Conservation (phyloP, 192 early-diverging fungal species). For the Podila minutissima region DNA sequence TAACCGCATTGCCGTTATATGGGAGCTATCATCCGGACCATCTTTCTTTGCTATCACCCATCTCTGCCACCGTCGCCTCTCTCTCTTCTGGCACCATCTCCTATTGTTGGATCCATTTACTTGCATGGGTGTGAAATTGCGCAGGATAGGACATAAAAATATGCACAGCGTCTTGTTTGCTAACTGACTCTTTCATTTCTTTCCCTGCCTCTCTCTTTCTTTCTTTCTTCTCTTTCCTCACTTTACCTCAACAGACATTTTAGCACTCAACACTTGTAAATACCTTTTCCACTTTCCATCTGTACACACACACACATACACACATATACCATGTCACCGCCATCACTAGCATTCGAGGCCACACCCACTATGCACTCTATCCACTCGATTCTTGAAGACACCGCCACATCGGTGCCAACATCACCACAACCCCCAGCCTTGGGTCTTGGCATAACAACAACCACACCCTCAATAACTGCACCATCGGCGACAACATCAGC, state of each 20-base stretch:
- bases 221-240: not conserved
- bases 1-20: not conserved
- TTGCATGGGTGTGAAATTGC: not conserved
- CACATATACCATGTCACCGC: not conserved
- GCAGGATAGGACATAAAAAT: not conserved
- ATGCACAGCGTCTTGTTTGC: not conserved
- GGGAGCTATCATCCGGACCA: not conserved
- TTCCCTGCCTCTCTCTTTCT: not conserved
- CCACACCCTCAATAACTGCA: not conserved
- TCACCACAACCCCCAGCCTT: not conserved
- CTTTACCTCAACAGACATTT: not conserved
- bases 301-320: not conserved
- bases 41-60: not conserved
- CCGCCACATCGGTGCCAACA: not conserved
- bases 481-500: not conserved
- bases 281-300: not conserved
- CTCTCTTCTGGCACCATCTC: no score
- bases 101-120: not conserved
- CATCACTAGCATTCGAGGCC: slow-evolving; percentile 1
- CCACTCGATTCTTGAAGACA: not conserved
- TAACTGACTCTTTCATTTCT: not conserved
- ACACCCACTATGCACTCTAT: slow-evolving; percentile 3
- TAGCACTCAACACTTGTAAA: not conserved
- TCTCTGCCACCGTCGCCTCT: no score
- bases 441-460: not conserved